Evolutionary conservation across 306 rosid genomes (phyloP).

Genomic region (Dalbergia cultrata): DNA sequence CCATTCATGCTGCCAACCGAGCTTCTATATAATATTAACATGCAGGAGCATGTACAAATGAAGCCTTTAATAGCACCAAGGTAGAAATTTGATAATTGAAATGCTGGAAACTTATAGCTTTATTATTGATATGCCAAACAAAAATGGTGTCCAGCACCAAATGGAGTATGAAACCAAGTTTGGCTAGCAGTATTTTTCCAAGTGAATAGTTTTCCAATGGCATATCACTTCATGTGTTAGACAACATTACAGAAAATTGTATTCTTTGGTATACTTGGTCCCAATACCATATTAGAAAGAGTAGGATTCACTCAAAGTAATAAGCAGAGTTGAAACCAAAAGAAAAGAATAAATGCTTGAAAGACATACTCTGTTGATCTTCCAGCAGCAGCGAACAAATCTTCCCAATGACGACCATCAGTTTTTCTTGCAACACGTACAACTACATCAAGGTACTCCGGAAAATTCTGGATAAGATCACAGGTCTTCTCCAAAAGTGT

Average conservation of each 20-base stretch:
- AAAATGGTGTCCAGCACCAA: conserved; percentile 9
- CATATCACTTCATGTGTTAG: background rate
- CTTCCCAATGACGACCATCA: too few relatives aligned
- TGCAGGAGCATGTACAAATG: background rate
- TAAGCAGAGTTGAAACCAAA: too few relatives aligned
- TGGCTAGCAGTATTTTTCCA: background rate
- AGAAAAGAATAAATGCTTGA: too few relatives aligned
- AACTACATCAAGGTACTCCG: too few relatives aligned
- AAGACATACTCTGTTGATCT: too few relatives aligned
- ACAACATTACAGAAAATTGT: background rate
- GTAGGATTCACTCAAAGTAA: too few relatives aligned
- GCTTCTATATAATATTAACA: conserved; percentile 3
- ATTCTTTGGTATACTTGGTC: background rate
- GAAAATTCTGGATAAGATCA: too few relatives aligned
- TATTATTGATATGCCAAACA: conserved; percentile 23
- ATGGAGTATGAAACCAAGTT: conserved; percentile 10
- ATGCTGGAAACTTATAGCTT: background rate
- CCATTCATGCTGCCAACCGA: conserved; percentile 17
- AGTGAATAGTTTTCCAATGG: conserved; percentile 22
- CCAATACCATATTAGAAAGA: background rate
- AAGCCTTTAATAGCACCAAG: conserved; percentile 5
- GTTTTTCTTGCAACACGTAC: too few relatives aligned
- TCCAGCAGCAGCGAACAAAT: too few relatives aligned
- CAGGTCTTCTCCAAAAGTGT: too few relatives aligned
- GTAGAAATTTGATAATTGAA: conserved; percentile 4